Percentiles rank a stretch among this genome's conserved stretches.
These are phyloP conservation scores for Cladophialophora yegresii DNA, from an alignment of 2,329 filamentous ascomycete species.

Conservation along the genomic window DNA sequence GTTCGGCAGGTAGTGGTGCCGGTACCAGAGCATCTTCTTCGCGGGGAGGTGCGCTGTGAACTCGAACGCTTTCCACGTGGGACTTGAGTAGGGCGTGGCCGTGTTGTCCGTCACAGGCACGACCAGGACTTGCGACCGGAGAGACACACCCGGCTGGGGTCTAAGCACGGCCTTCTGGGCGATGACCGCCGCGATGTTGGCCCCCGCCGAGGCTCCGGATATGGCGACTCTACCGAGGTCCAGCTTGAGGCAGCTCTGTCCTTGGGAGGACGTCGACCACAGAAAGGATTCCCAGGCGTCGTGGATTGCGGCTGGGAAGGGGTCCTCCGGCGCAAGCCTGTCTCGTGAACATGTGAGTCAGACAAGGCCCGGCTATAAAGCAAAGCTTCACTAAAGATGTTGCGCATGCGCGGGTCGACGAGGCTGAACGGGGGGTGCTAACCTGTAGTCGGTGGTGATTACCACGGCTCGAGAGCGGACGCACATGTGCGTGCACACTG, in stretches of 20 bases:
- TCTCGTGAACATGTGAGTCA: constrained; percentile 12
- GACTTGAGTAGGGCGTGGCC: constrained; percentile 48
- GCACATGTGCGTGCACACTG: constrained; percentile 58
- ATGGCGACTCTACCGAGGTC: constrained; percentile 52
- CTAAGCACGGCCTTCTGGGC: constrained; percentile 53
- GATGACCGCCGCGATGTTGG: constrained; percentile 56
- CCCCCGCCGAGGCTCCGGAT: constrained; percentile 56
- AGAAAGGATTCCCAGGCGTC: constrained; percentile 60
- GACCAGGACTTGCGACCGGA: constrained; percentile 54
- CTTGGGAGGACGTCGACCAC: constrained; percentile 44
- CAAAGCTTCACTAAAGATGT: background rate
- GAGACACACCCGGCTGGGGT: constrained; percentile 14
- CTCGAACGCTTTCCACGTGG: constrained; percentile 56
- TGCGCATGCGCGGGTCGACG: background rate
- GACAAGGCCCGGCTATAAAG: background rate
- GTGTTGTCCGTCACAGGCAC: constrained; percentile 63
- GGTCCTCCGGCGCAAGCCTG: constrained; percentile 59
- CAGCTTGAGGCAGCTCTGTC: constrained; percentile 40
- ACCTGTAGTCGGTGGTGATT: constrained; percentile 35
- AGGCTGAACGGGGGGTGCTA: constrained; percentile 13
- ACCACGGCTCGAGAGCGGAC: constrained; percentile 55
- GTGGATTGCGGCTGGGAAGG: constrained; percentile 59
- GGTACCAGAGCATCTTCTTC: constrained; percentile 63
- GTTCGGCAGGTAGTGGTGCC: constrained; percentile 59
- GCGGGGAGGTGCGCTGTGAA: constrained; percentile 57